These are phyloP conservation scores for Penicillium soppii DNA, from an alignment of 495 filamentous ascomycete species.

Conservation along the genomic window DNA sequence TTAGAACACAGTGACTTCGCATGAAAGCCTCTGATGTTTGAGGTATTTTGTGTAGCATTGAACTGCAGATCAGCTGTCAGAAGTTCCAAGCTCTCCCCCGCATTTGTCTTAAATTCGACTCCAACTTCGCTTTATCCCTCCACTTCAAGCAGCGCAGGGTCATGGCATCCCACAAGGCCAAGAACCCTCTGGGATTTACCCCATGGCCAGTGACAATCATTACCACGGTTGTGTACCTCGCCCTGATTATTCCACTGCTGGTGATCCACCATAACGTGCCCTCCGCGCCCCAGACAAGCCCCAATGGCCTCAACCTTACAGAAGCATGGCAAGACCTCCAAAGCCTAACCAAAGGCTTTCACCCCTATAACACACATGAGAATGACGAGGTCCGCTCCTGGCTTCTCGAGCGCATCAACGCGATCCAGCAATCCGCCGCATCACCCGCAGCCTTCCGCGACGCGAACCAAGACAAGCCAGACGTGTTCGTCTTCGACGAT, in stretches of 20 bases:
- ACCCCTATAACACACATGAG: slow-evolving; percentile 80
- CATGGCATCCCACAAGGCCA: slow-evolving; percentile 40
- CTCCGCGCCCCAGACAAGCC: slow-evolving; percentile 56
- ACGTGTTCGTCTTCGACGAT: slow-evolving; percentile 75
- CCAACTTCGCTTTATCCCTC: slow-evolving; percentile 11
- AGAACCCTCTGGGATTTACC: slow-evolving; percentile 59
- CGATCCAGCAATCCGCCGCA: slow-evolving; percentile 61
- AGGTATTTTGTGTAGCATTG: neutral
- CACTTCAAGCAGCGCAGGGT: slow-evolving; percentile 9
- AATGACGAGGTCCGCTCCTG: slow-evolving; percentile 81
- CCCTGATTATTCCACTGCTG: slow-evolving; percentile 66
- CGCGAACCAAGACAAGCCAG: slow-evolving; percentile 28
- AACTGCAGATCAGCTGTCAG: neutral
- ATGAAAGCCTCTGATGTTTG: too few species aligned
- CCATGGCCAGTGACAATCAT: slow-evolving; percentile 72
- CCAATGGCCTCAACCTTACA: slow-evolving; percentile 67
- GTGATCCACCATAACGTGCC: slow-evolving; percentile 76
- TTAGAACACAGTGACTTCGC: too few species aligned
- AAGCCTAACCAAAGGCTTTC: slow-evolving; percentile 69
- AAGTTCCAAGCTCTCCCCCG: slow-evolving; percentile 24
- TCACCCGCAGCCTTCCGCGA: slow-evolving; percentile 8
- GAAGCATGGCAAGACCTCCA: slow-evolving; percentile 88
- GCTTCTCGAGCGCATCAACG: slow-evolving; percentile 68
- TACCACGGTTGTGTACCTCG: slow-evolving; percentile 66
- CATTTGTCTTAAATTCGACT: slow-evolving; percentile 20